Conservation (phyloP, 1,139 yeast genomes). For the Sugiyamaella novakii region DNA sequence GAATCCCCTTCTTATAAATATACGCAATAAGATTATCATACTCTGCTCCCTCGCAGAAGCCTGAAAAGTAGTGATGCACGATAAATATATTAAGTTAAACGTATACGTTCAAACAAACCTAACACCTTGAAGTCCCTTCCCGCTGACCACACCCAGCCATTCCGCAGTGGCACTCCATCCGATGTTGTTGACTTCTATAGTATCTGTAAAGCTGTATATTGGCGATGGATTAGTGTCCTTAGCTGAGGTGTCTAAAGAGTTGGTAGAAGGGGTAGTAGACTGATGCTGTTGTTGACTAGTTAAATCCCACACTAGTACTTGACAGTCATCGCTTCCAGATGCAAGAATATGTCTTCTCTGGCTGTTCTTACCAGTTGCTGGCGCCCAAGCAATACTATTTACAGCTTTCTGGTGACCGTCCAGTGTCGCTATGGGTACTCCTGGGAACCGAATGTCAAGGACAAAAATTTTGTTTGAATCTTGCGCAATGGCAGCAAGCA, state of each 20-base stretch:
- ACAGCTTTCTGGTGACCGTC: conserved; percentile 70
- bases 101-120: conserved; percentile 38
- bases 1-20: no score
- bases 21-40: no score
- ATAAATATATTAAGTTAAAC: conserved; percentile 15
- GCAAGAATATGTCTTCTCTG: conserved; percentile 56
- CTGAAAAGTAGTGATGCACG: conserved; percentile 5
- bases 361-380: conserved; percentile 44
- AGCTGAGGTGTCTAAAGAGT: conserved; percentile 9
- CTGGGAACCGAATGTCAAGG: conserved; percentile 87
- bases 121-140: conserved; percentile 79
- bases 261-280: conserved; percentile 1
- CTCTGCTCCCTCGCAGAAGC: no score
- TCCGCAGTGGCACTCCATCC: conserved; percentile 74
- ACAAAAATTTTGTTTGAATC: conserved; percentile 67
- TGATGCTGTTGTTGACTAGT: conserved; percentile 21
- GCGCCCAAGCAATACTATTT: conserved; percentile 84
- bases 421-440: conserved; percentile 69
- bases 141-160: conserved; percentile 82
- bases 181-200: conserved; percentile 70
- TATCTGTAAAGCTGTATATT: conserved; percentile 54
- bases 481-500: conserved; percentile 79
- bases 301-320: conserved; percentile 83
- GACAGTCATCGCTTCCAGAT: conserved; percentile 90
- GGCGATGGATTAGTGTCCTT: conserved; percentile 6